phyloP scores from a whole-genome alignment of 768 basidiomycete species.

The Boletus rubroflammeus region DNA sequence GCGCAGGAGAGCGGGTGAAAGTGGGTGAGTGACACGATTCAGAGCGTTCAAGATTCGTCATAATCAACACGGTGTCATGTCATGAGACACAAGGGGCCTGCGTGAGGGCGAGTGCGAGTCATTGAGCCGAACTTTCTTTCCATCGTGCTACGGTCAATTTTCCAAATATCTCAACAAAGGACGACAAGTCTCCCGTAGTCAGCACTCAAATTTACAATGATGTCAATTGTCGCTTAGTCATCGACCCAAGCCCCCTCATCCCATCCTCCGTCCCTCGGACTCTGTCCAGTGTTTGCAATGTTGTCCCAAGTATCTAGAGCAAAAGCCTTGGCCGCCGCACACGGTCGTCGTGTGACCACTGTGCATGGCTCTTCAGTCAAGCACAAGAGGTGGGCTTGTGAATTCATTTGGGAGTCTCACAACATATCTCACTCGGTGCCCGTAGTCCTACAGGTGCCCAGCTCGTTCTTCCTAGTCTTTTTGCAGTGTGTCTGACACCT shows the following conservation, averaged over 20 bases:
- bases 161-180: no score
- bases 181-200: no score
- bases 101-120: background rate
- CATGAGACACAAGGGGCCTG: background rate
- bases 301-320: constrained; percentile 19
- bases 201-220: no score
- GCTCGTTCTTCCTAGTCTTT: background rate
- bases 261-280: background rate
- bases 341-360: constrained; percentile 43
- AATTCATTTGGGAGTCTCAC: background rate
- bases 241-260: background rate
- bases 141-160: no score
- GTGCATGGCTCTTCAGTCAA: constrained; percentile 37
- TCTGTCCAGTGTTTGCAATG: constrained; percentile 24
- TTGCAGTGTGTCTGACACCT: constrained; percentile 18
- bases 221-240: constrained; percentile 16
- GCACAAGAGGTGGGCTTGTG: constrained; percentile 41
- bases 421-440: constrained; percentile 12
- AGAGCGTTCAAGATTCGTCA: background rate
- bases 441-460: constrained; percentile 59
- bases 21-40: no score
- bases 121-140: background rate
- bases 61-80: background rate
- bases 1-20: background rate
- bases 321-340: constrained; percentile 19